Percentiles rank a stretch among this genome's conserved stretches.
These are phyloP conservation scores for Polytrichum formosum DNA, from an alignment of 225 moss, liverwort and hornwort species.

Conservation along the genomic window DNA sequence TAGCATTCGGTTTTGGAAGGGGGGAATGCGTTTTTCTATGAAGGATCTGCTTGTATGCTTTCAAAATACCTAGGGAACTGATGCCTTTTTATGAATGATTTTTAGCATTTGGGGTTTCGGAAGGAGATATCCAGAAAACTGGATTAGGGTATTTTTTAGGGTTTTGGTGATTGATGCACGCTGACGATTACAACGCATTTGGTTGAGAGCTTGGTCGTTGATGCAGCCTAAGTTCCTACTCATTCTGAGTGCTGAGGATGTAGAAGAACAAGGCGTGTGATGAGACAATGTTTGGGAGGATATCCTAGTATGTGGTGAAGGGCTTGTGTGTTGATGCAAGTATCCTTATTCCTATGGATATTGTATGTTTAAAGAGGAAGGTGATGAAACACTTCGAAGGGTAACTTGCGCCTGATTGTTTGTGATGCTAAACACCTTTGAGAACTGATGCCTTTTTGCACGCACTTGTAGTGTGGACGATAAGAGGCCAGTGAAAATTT, in stretches of 20 bases:
- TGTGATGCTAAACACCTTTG: constrained; percentile 24
- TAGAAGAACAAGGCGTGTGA: constrained; percentile 21
- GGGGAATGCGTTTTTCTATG: too few relatives aligned
- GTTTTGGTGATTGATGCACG: background rate
- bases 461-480: background rate
- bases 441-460: constrained; percentile 20
- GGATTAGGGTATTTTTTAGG: constrained; percentile 4
- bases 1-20: too few relatives aligned
- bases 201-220: constrained; percentile 47
- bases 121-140: constrained; percentile 3
- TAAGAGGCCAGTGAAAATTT: constrained; percentile 4
- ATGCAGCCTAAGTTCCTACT: constrained; percentile 30
- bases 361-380: background rate
- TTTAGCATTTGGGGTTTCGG: too few relatives aligned
- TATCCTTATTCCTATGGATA: constrained; percentile 47
- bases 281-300: constrained; percentile 4
- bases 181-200: too few relatives aligned
- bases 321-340: too few relatives aligned
- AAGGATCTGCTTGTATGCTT: too few relatives aligned
- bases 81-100: constrained; percentile 3
- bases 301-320: constrained; percentile 8
- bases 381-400: constrained; percentile 17
- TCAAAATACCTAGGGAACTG: constrained; percentile 11
- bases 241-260: constrained; percentile 39
- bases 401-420: constrained; percentile 24